Base-by-base conservation (phyloP, 768 basidiomycete species). In the Lactarius sp. region DNA sequence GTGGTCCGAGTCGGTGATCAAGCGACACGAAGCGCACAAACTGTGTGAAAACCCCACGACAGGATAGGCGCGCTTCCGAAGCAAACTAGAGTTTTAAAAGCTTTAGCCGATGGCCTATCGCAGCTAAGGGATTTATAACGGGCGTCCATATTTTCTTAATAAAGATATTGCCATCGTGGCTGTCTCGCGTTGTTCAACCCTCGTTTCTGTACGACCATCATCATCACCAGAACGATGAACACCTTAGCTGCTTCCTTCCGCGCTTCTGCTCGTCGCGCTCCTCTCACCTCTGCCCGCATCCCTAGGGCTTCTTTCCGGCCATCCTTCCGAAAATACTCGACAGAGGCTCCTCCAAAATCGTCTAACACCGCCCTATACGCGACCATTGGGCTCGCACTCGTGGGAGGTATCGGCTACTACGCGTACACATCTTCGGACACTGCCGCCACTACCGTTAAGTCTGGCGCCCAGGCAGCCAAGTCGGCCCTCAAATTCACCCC, bases 401-500 rank as follows among this genome's bases (percentile, higher is more conserved):
- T 78, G 55, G 85, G 81, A 59, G 87, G 85, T 50, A 78, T 81
- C 12, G 87, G 83, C 55, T 90, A 84, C 76, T 88, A 85, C 72
- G 72, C 80, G 66, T 83, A 79, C 74, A 75, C 77, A 62, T 79
- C 78, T 20, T 72, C 76, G 37, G 80, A 84, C 55, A 73, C 82
- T 56, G 79, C 83, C 14, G 76, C 76, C 31, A 81, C 84, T 47
- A 80, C 83, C 18, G 71, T 81, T 60, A 89, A 85, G 72, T 83
- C 87, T 7, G 84, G 80, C 14, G 76, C 80, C 4, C 86, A 91
- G 76, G 70, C 78, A 27, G 81, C 80, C 14, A 90, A 87, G 72
- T 84, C 78, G 61, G 83, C 80, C 39, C 78, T 83, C 47, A 88
- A 89, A 64, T 87, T 93, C 73, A 81, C 82, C 13, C 89, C 90